Evolutionary conservation across 768 basidiomycete species (phyloP).

Genomic region (Psilocybe cubensis): DNA sequence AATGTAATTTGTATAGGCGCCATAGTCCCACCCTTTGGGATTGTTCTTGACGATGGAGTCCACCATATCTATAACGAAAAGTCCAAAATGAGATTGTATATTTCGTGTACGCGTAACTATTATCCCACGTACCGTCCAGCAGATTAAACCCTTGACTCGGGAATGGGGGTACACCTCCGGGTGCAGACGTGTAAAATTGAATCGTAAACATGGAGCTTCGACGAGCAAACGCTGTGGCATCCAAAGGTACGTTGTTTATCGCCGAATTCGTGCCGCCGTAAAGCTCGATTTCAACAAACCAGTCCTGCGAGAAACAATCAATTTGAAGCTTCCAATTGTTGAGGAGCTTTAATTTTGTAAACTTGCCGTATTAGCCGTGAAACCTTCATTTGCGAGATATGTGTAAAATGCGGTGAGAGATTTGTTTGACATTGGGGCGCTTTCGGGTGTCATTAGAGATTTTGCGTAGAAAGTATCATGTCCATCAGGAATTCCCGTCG

Average conservation of each 20-base stretch:
- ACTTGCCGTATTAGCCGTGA: constrained; percentile 33
- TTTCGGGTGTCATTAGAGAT: constrained; percentile 43
- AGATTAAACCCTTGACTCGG: constrained; percentile 47
- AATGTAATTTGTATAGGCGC: constrained; percentile 48
- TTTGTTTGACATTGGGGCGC: constrained; percentile 31
- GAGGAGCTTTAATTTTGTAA: neutral
- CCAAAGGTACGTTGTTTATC: constrained; percentile 41
- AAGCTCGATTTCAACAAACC: constrained; percentile 40
- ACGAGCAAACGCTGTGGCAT: constrained; percentile 49
- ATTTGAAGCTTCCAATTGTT: neutral
- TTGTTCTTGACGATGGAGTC: constrained; percentile 34
- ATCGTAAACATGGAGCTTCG: constrained; percentile 48
- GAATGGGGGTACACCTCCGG: constrained; percentile 39
- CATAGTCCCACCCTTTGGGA: constrained; percentile 36
- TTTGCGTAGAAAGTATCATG: constrained; percentile 50
- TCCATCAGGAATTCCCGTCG: constrained; percentile 23
- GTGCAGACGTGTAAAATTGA: constrained; percentile 52
- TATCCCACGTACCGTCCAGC: constrained; percentile 37
- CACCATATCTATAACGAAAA: constrained; percentile 31
- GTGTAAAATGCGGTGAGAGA: constrained; percentile 40
- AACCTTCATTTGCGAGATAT: constrained; percentile 43
- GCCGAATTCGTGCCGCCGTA: constrained; percentile 50
- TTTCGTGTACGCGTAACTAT: too few species aligned
- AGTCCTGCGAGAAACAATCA: constrained; percentile 11
- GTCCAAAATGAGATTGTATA: neutral